Conservation (phyloP, 495 filamentous ascomycete species). For the Bryoglossum gracile region DNA sequence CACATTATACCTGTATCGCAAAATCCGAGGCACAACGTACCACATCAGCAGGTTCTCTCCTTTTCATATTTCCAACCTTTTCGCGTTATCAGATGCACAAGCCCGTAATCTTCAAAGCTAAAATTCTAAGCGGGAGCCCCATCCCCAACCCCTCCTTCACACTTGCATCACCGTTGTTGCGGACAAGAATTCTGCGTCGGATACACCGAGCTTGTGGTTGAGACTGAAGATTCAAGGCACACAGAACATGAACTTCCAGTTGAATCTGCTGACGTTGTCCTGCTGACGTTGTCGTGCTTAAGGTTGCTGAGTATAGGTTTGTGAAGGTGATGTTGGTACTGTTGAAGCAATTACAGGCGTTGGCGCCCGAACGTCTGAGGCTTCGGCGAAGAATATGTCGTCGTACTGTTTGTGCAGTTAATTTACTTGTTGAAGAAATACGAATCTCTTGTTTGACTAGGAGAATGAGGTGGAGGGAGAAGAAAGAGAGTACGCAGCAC, state of each 20-base stretch:
- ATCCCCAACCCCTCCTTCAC: background rate
- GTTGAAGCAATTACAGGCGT: constrained; percentile 76
- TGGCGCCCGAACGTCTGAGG: constrained; percentile 60
- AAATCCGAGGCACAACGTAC: too few species aligned
- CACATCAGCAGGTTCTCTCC: too few species aligned
- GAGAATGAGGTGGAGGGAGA: background rate
- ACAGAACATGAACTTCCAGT: background rate
- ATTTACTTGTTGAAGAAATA: background rate
- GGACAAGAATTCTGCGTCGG: background rate
- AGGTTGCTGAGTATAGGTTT: constrained; percentile 54
- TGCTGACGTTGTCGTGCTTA: background rate
- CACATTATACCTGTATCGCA: too few species aligned
- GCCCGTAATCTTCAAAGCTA: background rate
- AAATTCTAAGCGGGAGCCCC: background rate
- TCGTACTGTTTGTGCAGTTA: constrained; percentile 58
- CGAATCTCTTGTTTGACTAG: background rate
- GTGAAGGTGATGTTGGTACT: constrained; percentile 62
- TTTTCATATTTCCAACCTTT: too few species aligned
- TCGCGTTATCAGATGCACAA: too few species aligned
- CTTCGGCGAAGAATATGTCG: constrained; percentile 68
- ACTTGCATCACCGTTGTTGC: background rate
- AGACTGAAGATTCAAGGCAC: background rate
- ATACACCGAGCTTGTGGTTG: background rate
- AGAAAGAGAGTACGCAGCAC: constrained; percentile 83
- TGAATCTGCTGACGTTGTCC: too few species aligned